Conservation (phyloP, 1,139 yeast species). For the Scheffersomyces quercinus region DNA sequence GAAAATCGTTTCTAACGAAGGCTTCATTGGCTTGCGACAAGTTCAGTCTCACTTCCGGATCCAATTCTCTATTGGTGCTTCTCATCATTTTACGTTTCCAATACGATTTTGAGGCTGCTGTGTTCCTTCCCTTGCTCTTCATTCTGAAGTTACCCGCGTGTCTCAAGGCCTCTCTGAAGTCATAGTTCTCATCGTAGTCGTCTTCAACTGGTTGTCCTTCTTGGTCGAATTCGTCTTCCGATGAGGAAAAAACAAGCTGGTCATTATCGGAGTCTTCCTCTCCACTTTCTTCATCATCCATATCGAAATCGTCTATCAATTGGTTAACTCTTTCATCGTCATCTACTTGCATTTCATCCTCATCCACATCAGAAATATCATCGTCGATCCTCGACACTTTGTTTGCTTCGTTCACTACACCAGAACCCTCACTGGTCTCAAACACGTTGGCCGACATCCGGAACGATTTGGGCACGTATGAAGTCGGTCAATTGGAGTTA, state of each 20-base stretch:
- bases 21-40: conserved; percentile 78
- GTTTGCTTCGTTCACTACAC: conserved; percentile 7
- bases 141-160: conserved; percentile 61
- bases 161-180: conserved; percentile 62
- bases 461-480: no score
- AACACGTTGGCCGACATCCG: conserved; percentile 13
- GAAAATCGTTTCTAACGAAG: conserved; percentile 66
- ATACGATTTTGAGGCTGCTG: conserved; percentile 28
- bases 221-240: conserved; percentile 26
- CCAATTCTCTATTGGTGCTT: conserved; percentile 48
- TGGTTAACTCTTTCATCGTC: background rate
- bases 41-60: conserved; percentile 68
- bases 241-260: conserved; percentile 14
- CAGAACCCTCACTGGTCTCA: conserved; percentile 9
- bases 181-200: conserved; percentile 45
- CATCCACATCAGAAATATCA: conserved; percentile 4
- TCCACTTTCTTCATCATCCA: conserved; percentile 16
- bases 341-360: conserved; percentile 5
- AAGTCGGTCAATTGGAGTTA: no score
- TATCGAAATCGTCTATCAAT: conserved; percentile 5
- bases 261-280: conserved; percentile 20
- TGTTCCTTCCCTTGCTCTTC: conserved; percentile 37
- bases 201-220: conserved; percentile 28
- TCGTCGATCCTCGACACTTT: conserved; percentile 1
- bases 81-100: conserved; percentile 36